Conservation (phyloP, 495 filamentous ascomycete species). For the Parathielavia hyrcaniae region DNA sequence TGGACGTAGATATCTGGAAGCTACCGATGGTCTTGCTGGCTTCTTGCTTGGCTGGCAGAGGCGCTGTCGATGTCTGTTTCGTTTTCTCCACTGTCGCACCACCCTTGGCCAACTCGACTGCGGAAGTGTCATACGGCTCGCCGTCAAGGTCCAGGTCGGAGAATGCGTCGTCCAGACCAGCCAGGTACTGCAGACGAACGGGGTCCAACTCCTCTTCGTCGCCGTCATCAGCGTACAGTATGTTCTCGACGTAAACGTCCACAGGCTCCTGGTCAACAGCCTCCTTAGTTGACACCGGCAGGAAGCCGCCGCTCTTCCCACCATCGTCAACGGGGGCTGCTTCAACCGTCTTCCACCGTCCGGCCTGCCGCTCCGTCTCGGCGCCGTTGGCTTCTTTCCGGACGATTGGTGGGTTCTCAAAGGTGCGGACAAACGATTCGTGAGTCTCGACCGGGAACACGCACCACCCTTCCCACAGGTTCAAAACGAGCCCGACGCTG, state of each 20-base stretch:
- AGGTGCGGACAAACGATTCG: constrained; percentile 63
- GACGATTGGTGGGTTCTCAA: constrained; percentile 65
- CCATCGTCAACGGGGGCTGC: constrained; percentile 37
- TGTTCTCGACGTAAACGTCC: constrained; percentile 29
- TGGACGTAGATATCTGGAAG: constrained; percentile 29
- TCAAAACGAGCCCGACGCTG: constrained; percentile 64
- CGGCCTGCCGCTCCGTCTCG: constrained; percentile 50
- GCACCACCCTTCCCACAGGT: constrained; percentile 84
- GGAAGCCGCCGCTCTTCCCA: constrained; percentile 33
- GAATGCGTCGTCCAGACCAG: constrained; percentile 22
- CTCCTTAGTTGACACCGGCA: constrained; percentile 29
- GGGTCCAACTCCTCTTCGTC: constrained; percentile 31
- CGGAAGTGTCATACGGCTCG: constrained; percentile 23
- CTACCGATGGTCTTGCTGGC: constrained; percentile 17
- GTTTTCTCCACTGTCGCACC: constrained; percentile 18
- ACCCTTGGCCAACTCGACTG: background rate
- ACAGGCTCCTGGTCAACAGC: constrained; percentile 12
- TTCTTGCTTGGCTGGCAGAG: constrained; percentile 22
- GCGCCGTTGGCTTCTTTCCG: constrained; percentile 43
- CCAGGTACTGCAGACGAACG: constrained; percentile 22
- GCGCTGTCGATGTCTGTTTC: constrained; percentile 19
- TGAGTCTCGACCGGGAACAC: constrained; percentile 74
- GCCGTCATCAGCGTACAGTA: constrained; percentile 29
- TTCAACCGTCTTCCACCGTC: constrained; percentile 68
- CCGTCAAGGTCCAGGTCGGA: constrained; percentile 31